Base-by-base conservation (phyloP, 2,329 filamentous ascomycete genomes). In the Atkinsonella hypoxylon region DNA sequence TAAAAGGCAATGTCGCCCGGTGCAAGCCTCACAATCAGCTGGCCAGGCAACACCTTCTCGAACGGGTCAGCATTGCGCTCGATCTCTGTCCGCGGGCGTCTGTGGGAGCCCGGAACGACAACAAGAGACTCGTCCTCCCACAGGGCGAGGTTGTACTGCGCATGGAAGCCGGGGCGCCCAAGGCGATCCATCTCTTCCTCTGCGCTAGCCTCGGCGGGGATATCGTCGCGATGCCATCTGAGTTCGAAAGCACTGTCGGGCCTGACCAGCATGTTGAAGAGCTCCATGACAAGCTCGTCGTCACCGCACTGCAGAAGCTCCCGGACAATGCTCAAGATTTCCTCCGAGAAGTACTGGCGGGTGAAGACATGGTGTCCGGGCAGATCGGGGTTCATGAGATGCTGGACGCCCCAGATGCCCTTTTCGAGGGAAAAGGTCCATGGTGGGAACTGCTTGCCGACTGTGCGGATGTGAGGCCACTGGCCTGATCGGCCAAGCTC, bases 351-450 rank as follows among this genome's bases (percentile, higher is more conserved):
- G 69, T 95, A 95, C 51, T 78, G 73, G 47, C 71, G 64, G 5
- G 81, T 77, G 66, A 90, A 94, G 3, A 74, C 63, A 2, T 73
- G 65, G 53, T 78, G 74, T 49, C 78, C 76, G 0, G 81, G 77
- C 57, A 91, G 78, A 1, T 75, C 71, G 0, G 88, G 88, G 65
- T 90, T 83, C 60, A 95, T 74, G 5, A 95, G 76, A 66, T 90
- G 86, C 72, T 95, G 89, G 2, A 94, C 84, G 55, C 88, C 89
- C 89, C 89, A 95, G 66, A 95, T 94, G 18, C 87, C 87, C 48
- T 74, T 65, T 2, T 70, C 67, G 1, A 74, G 70, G 47, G 73
- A 71, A n/a, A 72, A 73, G 4, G 77, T 72, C 89, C 89, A 95
- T 0, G 89, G 89, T 0, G 89, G 89, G 69, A 95, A 95, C 67